A percentile compares a stretch with the other conserved stretches of the same genome.
phyloP scores from a whole-genome alignment of 352 stramenopile species.

The Globisporangium abappressorium region DNA sequence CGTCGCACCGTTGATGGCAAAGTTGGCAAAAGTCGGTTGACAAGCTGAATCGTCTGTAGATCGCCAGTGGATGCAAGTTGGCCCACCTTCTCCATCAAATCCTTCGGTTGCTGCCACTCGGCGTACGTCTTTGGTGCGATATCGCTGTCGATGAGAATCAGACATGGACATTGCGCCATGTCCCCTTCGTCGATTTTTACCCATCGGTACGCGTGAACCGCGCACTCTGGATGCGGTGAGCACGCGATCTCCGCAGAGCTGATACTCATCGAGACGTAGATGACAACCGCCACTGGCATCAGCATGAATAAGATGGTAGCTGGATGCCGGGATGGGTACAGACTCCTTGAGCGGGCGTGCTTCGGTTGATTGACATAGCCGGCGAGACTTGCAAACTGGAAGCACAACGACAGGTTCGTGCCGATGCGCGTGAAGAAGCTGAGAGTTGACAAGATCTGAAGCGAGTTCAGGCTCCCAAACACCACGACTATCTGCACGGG shows the following conservation, averaged over 20 bases:
- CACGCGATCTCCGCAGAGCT: neutral
- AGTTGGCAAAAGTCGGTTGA: constrained; percentile 23
- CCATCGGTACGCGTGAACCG: constrained; percentile 11
- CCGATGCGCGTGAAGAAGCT: too few species aligned
- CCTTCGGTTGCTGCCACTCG: constrained; percentile 19
- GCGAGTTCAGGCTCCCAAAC: too few species aligned
- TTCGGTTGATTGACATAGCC: too few species aligned
- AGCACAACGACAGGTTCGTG: too few species aligned
- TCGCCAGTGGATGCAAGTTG: constrained; percentile 24
- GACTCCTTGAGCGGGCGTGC: too few species aligned
- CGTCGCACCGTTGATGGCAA: constrained; percentile 19
- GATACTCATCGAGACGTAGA: constrained; percentile 3
- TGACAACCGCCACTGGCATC: neutral
- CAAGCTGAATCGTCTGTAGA: constrained; percentile 27
- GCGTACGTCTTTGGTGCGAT: constrained; percentile 14
- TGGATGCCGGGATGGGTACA: too few species aligned
- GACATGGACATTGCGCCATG: constrained; percentile 28
- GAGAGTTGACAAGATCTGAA: too few species aligned
- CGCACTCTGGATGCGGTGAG: constrained; percentile 10
- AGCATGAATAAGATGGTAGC: neutral
- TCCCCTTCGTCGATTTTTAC: neutral
- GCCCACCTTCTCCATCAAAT: constrained; percentile 17
- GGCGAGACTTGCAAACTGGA: too few species aligned
- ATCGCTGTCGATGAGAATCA: constrained; percentile 25
- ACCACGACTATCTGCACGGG: too few species aligned